These are phyloP conservation scores for Hyphopichia homilentoma DNA, from an alignment of 805 yeast genomes.

Conservation along the genomic window DNA sequence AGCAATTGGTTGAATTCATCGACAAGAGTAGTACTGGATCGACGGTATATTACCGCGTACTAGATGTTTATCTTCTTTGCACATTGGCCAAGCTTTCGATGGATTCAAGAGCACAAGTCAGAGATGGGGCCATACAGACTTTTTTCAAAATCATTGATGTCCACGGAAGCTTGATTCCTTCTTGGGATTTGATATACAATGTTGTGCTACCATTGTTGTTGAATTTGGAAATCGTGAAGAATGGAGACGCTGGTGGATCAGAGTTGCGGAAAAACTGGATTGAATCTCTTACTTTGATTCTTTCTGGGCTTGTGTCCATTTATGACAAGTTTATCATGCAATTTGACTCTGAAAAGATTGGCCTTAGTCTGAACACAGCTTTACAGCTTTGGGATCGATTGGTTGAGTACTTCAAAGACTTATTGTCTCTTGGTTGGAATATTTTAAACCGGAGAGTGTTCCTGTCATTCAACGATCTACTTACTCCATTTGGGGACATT, in stretches of 20 bases:
- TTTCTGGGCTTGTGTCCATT: conserved; percentile 64
- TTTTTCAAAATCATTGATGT: conserved; percentile 78
- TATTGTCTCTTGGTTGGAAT: conserved; percentile 40
- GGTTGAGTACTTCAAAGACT: conserved; percentile 42
- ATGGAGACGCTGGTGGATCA: conserved; percentile 17
- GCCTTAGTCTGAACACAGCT: no score
- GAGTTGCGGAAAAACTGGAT: conserved; percentile 45
- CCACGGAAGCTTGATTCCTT: conserved; percentile 49
- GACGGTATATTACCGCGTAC: conserved; percentile 8
- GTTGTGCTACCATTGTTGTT: conserved; percentile 60
- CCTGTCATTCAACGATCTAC: conserved; percentile 46
- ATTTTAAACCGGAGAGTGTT: conserved; percentile 56
- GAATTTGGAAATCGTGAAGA: conserved; percentile 9
- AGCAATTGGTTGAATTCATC: conserved; percentile 6
- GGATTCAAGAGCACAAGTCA: conserved; percentile 72
- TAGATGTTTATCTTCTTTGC: conserved; percentile 47
- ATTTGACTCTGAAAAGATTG: conserved; percentile 18
- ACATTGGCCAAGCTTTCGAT: conserved; percentile 59
- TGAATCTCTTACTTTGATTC: conserved; percentile 59
- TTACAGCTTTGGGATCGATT: conserved; percentile 54
- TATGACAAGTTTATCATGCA: conserved; percentile 50
- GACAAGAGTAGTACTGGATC: conserved; percentile 6
- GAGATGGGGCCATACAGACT: conserved; percentile 88
- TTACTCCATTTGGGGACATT: conserved; percentile 27
- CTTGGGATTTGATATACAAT: conserved; percentile 67